Evolutionary conservation across 257 asterid genomes (phyloP), one percentile per base, ranked within the genome.

Genomic region (Nicotiana sylvestris): DNA sequence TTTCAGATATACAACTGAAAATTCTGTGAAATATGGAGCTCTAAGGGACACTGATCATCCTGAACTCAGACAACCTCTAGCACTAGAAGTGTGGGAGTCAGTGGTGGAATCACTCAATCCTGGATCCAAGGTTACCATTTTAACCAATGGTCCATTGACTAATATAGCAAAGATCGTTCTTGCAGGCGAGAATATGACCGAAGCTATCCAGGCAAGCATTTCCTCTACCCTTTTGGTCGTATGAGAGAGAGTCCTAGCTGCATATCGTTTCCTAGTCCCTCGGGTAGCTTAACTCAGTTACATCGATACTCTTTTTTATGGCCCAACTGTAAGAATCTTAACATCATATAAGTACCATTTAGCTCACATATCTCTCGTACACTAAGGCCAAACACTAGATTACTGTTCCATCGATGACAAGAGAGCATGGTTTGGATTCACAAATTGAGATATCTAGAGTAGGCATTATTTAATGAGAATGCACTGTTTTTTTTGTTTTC

Each of bases 141-240:
- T 95, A 81, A 88, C 98, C 66, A 95, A 95, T 74, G 99, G 98
- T 56, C 99, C 99, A 8, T 85, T 95, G 89, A 95, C 98, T 74
- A 92, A 88, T 81, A 81, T 89, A 57, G 99, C 98, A 39, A 83
- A 86, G 15, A 91, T 91, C 33, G 67, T 95, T 84, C 92, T 87
- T 84, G 86, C 91, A 8, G 91, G 87, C 82, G 85, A 89, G 80
- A 91, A 85, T 32, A n/a, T 58, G 61, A 90, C 88, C 69, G 88
- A 89, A 49, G 25, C 66, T 66, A 92, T 95, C 85, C 84, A 93
- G 97, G 99, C 89, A 53, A 81, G 90, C 60, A 68, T 27, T 81
- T 82, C 78, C 46, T 80, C 51, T 46, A 60, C 4, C 53, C 12
- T 30, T 78, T 0, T 0, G 6, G 13, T 39, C 80, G 49, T 12